Base-by-base conservation (phyloP, 2,329 filamentous ascomycete species). In the Microthyrium microscopicum region DNA sequence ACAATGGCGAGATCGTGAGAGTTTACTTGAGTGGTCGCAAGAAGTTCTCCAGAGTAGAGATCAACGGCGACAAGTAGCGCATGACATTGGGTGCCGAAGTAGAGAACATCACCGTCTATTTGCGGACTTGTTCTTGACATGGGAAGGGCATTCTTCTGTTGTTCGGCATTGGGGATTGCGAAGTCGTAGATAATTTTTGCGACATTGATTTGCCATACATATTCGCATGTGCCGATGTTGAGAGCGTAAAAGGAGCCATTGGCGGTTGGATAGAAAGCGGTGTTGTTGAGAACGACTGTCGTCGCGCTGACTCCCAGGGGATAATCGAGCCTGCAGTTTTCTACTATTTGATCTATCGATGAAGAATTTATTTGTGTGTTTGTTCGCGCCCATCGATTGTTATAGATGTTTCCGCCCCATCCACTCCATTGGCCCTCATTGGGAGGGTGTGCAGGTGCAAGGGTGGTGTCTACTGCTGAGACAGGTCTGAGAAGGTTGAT, bases 191-290 rank as follows among this genome's bases (percentile, higher is more conserved):
- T 43, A 13, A 53, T 35, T 6, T 38, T 21, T 3, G 46, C 49
- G 16, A 53, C 42, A 37, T 52, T 53, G 37, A 44, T 35, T 8
- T 39, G 28, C 52, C 51, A 54, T 5, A 41, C 24, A 9, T 40
- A 33, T 19, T 35, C 17, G 39, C 51, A 54, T 17, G 36, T 35
- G 11, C 29, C 29, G 6, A n/a, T 25, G n/a, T 25, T 8, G 22
- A 53, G 41, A 5, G 51, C 50, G n/a, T 48, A 43, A 29, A 54
- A 41, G 5, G 42, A 36, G 34, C 50, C 52, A 33, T 42, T 43
- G 46, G 47, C 50, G 16, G 48, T 51, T 3, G 50, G 49, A 35
- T 43, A 55, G 37, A 50, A 54, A 5, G 43, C 42, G 25, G 43
- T 44, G 27, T 36, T 29, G 7, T 29, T 31, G 4, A 19, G 24